Base-by-base conservation (phyloP, 352 stramenopile species). In the Phytophthora sp. region DNA sequence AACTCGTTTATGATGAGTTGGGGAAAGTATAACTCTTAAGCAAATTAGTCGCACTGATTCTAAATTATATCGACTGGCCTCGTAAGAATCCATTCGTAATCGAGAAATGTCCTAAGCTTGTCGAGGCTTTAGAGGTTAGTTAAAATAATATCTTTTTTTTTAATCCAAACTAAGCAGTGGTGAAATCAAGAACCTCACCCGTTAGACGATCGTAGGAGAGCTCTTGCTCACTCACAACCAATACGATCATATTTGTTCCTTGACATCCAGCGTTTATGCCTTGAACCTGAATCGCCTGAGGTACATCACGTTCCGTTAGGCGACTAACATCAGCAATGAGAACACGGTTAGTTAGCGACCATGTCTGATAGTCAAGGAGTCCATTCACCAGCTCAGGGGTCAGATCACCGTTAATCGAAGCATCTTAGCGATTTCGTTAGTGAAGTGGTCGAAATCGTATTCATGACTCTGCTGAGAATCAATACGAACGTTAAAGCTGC, bases 331-430 rank as follows among this genome's bases (percentile, higher is more conserved):
- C n/a, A n/a, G n/a, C n/a, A n/a, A n/a, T n/a, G n/a, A n/a, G n/a
- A n/a, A n/a, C n/a, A n/a, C n/a, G n/a, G n/a, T n/a, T n/a, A n/a
- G n/a, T n/a, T n/a, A n/a, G n/a, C n/a, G n/a, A n/a, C n/a, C n/a
- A n/a, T n/a, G n/a, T n/a, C n/a, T n/a, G n/a, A n/a, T n/a, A n/a
- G n/a, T n/a, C n/a, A n/a, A n/a, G n/a, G n/a, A n/a, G n/a, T n/a
- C n/a, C n/a, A n/a, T n/a, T n/a, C n/a, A n/a, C 30, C 34, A 53
- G 17, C 4, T 53, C 44, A 5, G 28, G 28, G 13, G 44, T 56
- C 3, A 56, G 15, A 21, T 56, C 48, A n/a, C 48, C 48, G 3
- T 75, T 71, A 38, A 68, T 71, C 41, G 71, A 17, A 18, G 4
- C 13, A 6, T 34, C 27, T 49, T 49, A 17, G 37, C 35, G 0